Evolutionary conservation across 2,329 filamentous ascomycete species (phyloP).

Genomic region (Curvularia sp.): DNA sequence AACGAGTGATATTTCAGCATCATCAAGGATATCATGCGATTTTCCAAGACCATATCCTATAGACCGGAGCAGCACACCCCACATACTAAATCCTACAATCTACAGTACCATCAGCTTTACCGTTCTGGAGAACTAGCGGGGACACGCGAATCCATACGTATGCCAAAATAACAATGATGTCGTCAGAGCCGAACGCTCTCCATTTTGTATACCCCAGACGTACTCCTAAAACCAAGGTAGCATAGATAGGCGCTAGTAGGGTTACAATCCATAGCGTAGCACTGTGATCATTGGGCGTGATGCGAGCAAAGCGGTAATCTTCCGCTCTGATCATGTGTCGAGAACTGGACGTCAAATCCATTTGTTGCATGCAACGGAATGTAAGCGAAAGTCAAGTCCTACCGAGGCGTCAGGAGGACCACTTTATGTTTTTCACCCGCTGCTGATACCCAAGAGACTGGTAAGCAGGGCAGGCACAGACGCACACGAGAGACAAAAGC

Average conservation of each 20-base stretch:
- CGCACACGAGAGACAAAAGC: background rate
- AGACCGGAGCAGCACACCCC: slow-evolving; percentile 8
- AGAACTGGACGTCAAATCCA: background rate
- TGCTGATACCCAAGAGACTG: background rate
- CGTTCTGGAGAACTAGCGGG: background rate
- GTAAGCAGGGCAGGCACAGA: background rate
- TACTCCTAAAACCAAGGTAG: slow-evolving; percentile 7
- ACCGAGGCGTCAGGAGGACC: background rate
- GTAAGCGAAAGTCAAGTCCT: background rate
- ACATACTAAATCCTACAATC: slow-evolving; percentile 10
- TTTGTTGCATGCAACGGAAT: background rate
- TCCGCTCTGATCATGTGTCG: background rate
- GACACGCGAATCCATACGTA: slow-evolving; percentile 3
- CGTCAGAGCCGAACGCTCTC: slow-evolving; percentile 9
- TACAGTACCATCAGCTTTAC: background rate
- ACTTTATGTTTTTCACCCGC: background rate
- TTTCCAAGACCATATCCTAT: slow-evolving; percentile 11
- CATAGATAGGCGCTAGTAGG: slow-evolving; percentile 9
- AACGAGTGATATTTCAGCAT: background rate
- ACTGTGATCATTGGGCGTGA: slow-evolving; percentile 11
- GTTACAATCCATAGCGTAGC: slow-evolving; percentile 13
- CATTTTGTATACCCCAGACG: slow-evolving; percentile 13
- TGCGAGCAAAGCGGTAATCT: slow-evolving; percentile 11
- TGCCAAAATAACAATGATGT: slow-evolving; percentile 7
- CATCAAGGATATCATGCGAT: slow-evolving; percentile 4